Conservation (phyloP, 208 protist species). For the Trypanosoma boissoni region DNA sequence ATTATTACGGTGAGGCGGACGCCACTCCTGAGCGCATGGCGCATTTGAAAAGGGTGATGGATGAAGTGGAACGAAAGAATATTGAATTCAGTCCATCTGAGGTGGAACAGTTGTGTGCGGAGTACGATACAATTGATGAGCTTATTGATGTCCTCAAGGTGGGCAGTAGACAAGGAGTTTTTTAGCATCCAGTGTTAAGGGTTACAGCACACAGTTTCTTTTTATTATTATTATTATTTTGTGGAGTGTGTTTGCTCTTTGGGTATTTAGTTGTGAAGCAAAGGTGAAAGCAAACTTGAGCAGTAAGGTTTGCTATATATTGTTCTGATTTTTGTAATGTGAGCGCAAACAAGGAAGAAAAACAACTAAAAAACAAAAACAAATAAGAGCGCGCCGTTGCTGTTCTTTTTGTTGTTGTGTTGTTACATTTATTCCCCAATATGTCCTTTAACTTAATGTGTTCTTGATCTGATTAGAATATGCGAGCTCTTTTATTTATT, state of each 20-base stretch:
- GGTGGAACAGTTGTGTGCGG: constrained; percentile 85
- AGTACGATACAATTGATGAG: constrained; percentile 71
- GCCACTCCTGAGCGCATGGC: constrained; percentile 15
- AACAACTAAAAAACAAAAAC: constrained; percentile 8
- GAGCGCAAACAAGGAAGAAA: not conserved
- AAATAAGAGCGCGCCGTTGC: too few species aligned
- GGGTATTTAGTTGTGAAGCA: not conserved
- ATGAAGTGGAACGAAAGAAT: not conserved
- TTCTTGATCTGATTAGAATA: too few species aligned
- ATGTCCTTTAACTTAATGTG: too few species aligned
- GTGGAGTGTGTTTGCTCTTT: constrained; percentile 7
- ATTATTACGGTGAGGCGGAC: constrained; percentile 55
- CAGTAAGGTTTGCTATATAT: not conserved
- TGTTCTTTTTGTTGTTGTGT: too few species aligned
- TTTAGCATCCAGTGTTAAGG: constrained; percentile 23
- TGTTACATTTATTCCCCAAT: too few species aligned
- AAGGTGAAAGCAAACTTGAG: constrained; percentile 5
- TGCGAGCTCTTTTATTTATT: too few species aligned
- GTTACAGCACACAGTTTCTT: too few species aligned
- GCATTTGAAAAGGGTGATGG: constrained; percentile 15
- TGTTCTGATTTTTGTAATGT: too few species aligned
- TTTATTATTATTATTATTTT: constrained; percentile 9
- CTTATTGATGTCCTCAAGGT: constrained; percentile 49
- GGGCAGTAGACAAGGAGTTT: constrained; percentile 52
- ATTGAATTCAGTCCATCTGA: constrained; percentile 74